Conservation (phyloP, 176 grass and related monocot genomes). For the Oryza meridionalis region DNA sequence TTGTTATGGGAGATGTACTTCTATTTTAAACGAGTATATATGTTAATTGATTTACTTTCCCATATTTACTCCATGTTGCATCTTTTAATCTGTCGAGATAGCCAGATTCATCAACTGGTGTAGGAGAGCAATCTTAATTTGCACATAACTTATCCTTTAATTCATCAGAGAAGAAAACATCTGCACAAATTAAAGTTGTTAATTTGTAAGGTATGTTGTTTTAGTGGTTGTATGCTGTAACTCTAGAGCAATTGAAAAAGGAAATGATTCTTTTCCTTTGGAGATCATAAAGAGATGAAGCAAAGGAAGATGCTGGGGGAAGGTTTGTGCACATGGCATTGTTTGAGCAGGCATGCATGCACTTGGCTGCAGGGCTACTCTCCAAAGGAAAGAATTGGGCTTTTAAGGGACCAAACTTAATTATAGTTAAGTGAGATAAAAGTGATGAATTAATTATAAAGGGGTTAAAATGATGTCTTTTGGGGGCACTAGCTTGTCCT, state of each 20-base stretch:
- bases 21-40: not conserved
- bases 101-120: not conserved
- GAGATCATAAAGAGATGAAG: conserved; percentile 46
- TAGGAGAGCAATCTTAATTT: not conserved
- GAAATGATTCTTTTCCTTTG: conserved; percentile 55
- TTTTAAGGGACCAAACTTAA: conserved; percentile 37
- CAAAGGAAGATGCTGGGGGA: conserved; percentile 39
- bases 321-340: conserved; percentile 72
- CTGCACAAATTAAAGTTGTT: conserved; percentile 13
- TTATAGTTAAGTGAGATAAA: conserved; percentile 24
- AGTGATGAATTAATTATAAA: conserved; percentile 2
- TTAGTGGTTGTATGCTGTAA: conserved; percentile 22
- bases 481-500: not conserved
- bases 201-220: not conserved
- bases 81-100: not conserved
- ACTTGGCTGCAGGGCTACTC: conserved; percentile 35
- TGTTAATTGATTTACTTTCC: not conserved
- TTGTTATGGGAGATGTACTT: not conserved
- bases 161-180: not conserved
- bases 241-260: conserved; percentile 28
- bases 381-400: conserved; percentile 52
- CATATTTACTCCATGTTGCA: not conserved
- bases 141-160: not conserved
- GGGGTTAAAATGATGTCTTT: conserved; percentile 43
- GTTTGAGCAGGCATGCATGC: conserved; percentile 40